These are phyloP conservation scores for Coprinellus micaceus DNA, from an alignment of 768 basidiomycete species.

Conservation along the genomic window DNA sequence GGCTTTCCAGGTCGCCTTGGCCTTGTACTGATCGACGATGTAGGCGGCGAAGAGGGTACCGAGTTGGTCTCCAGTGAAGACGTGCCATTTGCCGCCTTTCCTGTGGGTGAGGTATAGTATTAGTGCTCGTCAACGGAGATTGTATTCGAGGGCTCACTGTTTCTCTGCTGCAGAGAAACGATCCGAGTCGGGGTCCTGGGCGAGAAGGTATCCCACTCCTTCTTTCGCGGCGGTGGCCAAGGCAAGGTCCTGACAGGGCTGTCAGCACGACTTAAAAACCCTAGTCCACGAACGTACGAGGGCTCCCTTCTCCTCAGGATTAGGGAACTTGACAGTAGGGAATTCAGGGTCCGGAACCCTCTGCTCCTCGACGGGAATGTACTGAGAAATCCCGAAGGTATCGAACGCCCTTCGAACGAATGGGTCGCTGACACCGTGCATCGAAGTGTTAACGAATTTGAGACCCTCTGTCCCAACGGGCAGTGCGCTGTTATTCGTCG, in stretches of 20 bases:
- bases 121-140: conserved; percentile 7
- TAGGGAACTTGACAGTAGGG: conserved; percentile 80
- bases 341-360: conserved; percentile 78
- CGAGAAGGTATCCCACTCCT: conserved; percentile 64
- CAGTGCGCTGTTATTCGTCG: conserved; percentile 21
- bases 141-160: conserved; percentile 34
- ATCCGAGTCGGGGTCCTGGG: conserved; percentile 89
- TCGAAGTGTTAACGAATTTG: conserved; percentile 81
- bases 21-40: conserved; percentile 39
- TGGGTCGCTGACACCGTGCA: conserved; percentile 84
- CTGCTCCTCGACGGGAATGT: conserved; percentile 63
- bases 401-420: conserved; percentile 58
- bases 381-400: conserved; percentile 54
- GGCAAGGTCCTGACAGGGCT: conserved; percentile 58
- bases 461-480: conserved; percentile 35
- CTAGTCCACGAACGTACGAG: conserved; percentile 16
- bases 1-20: conserved; percentile 39
- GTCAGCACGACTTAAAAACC: not conserved
- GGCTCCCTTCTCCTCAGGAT: conserved; percentile 79
- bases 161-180: conserved; percentile 76
- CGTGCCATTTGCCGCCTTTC: conserved; percentile 54
- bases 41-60: conserved; percentile 50
- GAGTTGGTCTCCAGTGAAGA: conserved; percentile 84
- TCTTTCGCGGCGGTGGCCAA: conserved; percentile 53
- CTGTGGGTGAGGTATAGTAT: conserved; percentile 19